phyloP scores from a whole-genome alignment of 306 rosid species.

The Hippophae gyantsensis region DNA sequence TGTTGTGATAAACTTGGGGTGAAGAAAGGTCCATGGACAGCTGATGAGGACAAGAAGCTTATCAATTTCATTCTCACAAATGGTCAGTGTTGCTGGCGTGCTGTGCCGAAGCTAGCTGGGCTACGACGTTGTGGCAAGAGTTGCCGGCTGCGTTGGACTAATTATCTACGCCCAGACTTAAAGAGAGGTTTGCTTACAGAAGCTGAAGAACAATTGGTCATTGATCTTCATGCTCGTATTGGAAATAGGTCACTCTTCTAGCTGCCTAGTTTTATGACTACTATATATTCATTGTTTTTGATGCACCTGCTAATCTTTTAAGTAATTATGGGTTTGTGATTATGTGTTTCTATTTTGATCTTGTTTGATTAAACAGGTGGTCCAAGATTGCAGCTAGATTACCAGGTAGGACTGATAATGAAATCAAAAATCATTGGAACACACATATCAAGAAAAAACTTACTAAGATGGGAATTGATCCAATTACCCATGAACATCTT shows the following conservation, averaged over 20 bases:
- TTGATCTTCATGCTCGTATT: slow-evolving; percentile 78
- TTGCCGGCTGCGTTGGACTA: slow-evolving; percentile 92
- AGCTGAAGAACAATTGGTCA: slow-evolving; percentile 69
- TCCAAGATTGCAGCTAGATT: slow-evolving; percentile 79
- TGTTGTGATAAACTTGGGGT: slow-evolving; percentile 95
- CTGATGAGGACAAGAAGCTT: slow-evolving; percentile 83
- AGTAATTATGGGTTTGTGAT: no score
- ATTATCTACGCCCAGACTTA: slow-evolving; percentile 83
- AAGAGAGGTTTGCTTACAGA: slow-evolving; percentile 74
- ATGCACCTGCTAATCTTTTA: no score
- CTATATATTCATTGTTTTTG: no score
- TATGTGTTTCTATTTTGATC: no score
- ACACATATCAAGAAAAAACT: slow-evolving; percentile 87
- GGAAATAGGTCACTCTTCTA: slow-evolving; percentile 50
- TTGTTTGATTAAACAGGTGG: slow-evolving; percentile 37
- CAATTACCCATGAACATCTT: slow-evolving; percentile 65
- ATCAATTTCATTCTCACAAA: slow-evolving; percentile 61
- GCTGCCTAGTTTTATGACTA: no score
- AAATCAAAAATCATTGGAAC: slow-evolving; percentile 88
- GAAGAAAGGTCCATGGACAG: slow-evolving; percentile 96
- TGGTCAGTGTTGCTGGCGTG: slow-evolving; percentile 93
- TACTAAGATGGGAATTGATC: slow-evolving; percentile 75
- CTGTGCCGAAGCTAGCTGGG: slow-evolving; percentile 86
- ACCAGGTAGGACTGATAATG: slow-evolving; percentile 88
- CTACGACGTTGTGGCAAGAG: slow-evolving; percentile 91